Base-by-base conservation (phyloP, 2,329 filamentous ascomycete genomes). In the Cryphonectria carpinicola region DNA sequence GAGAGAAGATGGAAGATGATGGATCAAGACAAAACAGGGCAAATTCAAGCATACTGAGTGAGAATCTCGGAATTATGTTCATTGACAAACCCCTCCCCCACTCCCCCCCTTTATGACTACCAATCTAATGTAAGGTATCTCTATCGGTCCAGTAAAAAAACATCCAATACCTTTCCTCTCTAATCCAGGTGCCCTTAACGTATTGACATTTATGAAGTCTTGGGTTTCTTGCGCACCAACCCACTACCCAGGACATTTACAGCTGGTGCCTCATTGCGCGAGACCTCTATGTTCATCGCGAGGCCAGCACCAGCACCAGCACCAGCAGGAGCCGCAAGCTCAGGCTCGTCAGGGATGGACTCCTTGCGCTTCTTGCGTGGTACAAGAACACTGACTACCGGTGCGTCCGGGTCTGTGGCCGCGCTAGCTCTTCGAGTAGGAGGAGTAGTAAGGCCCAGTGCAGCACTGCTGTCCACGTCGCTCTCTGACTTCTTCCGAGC, bases 151-250 rank as follows among this genome's bases (percentile, higher is more conserved):
- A 43, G 39, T 25, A 25, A 66, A 35, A 49, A 46, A 28, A 28
- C 1, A 28, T 52, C 41, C 65, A 71, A 67, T 19, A 49, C 19
- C 19, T 10, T n/a, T 35, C 19, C 49, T n/a, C 49, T n/a, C 46
- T 52, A 41, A 35, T 35, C 35, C 41, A 32, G 54, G 32, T 46
- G 43, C 28, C 39, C 32, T 39, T 19, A 28, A 32, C 32, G 32
- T 32, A 32, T 32, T 32, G 32, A 6, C 8, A 4, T 46, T 71
- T 41, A 72, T 25, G 58, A 32, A 22, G 62, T 68, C 46, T 73
- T 73, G n/a, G 70, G 67, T 43, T 72, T 89, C 79, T 86, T 89
- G 70, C 84, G 81, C 56, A 88, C 80, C 17, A 85, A 74, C 1
- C 79, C 81, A 22, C 75, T 75, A 19, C 78, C 79, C 8, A 84